These are phyloP conservation scores for Nannochloropsis salina DNA, from an alignment of 108 stramenopile species.

Conservation along the genomic window DNA sequence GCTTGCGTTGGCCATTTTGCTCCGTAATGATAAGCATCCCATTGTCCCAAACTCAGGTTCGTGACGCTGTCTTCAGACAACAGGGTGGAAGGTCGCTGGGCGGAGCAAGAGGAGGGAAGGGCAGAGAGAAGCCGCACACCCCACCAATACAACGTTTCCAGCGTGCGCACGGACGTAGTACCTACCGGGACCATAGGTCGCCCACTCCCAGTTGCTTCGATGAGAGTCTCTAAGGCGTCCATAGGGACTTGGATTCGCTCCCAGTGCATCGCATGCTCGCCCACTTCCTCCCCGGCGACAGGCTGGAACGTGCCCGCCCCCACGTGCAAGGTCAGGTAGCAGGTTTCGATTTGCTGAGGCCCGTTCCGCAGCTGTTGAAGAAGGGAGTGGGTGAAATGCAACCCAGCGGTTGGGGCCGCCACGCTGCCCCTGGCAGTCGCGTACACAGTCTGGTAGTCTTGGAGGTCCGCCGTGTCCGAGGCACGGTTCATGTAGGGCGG, in stretches of 20 bases:
- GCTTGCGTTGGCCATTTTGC: background rate
- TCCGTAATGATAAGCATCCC: slow-evolving; percentile 42
- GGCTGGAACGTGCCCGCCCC: slow-evolving; percentile 63
- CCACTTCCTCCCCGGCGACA: slow-evolving; percentile 40
- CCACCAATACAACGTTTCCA: slow-evolving; percentile 58
- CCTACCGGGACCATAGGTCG: slow-evolving; percentile 54
- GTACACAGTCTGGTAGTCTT: slow-evolving; percentile 57
- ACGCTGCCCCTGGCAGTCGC: slow-evolving; percentile 54
- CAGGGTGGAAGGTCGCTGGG: background rate
- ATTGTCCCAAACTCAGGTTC: slow-evolving; percentile 47
- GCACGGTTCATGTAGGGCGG: slow-evolving; percentile 57
- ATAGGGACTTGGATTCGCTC: slow-evolving; percentile 51
- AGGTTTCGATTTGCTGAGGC: slow-evolving; percentile 22
- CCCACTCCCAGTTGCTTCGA: slow-evolving; percentile 41
- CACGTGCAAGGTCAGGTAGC: slow-evolving; percentile 55
- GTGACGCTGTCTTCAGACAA: slow-evolving; percentile 20
- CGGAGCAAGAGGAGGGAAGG: background rate
- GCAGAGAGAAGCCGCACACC: slow-evolving; percentile 42
- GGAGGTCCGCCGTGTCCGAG: slow-evolving; percentile 43
- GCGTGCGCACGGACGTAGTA: slow-evolving; percentile 54
- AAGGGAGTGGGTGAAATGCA: slow-evolving; percentile 55
- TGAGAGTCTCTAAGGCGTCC: slow-evolving; percentile 40
- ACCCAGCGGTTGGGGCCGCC: slow-evolving; percentile 61
- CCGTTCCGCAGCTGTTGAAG: slow-evolving; percentile 41
- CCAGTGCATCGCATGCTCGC: slow-evolving; percentile 58